Evolutionary conservation across 2,329 filamentous ascomycete genomes (phyloP).

Genomic region (Talaromyces marneffei): DNA sequence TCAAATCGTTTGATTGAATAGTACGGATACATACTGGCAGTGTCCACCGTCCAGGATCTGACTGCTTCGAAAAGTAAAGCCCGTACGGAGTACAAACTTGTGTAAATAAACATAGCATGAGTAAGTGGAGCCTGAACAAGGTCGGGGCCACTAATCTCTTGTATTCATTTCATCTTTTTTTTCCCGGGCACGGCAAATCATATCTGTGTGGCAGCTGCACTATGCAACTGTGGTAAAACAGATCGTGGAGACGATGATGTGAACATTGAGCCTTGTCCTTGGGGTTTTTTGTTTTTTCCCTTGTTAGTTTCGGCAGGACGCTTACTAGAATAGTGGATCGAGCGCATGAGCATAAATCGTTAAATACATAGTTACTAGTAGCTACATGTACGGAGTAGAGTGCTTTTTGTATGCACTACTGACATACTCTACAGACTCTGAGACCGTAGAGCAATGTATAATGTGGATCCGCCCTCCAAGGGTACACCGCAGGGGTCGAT

Average conservation of each 20-base stretch:
- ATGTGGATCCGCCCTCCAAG: neutral
- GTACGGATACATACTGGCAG: neutral
- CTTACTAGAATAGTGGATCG: neutral
- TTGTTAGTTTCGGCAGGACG: neutral
- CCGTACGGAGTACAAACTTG: neutral
- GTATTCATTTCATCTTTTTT: neutral
- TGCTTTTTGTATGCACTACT: neutral
- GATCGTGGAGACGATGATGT: slow-evolving; percentile 6
- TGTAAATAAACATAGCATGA: neutral
- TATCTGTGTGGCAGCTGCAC: slow-evolving; percentile 1
- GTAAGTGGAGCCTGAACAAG: neutral
- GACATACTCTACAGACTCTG: neutral
- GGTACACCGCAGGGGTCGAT: neutral
- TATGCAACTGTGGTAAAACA: slow-evolving; percentile 5
- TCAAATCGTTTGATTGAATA: neutral
- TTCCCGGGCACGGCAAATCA: slow-evolving; percentile 4
- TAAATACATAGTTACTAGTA: neutral
- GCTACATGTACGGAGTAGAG: neutral
- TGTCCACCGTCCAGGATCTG: neutral
- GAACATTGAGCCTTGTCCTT: slow-evolving; percentile 2
- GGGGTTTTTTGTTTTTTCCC: neutral
- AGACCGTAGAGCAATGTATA: neutral
- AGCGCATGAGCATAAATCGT: neutral
- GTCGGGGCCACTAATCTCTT: neutral
- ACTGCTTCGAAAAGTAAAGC: slow-evolving; percentile 2